phyloP scores from a whole-genome alignment of 495 filamentous ascomycete genomes.

The Bathelium albidoporum region DNA sequence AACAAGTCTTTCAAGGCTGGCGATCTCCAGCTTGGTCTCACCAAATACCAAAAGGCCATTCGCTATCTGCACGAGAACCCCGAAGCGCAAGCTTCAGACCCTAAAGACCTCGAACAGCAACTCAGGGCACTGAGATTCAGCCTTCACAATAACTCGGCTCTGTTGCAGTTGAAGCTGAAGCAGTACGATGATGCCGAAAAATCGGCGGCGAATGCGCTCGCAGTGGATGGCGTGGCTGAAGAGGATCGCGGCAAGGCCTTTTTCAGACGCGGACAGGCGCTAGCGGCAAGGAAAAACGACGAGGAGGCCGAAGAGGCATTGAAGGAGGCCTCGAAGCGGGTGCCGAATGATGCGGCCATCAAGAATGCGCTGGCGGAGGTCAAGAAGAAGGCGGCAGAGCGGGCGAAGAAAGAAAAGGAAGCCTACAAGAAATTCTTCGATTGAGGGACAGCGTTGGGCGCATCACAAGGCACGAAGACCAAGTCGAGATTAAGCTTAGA shows the following conservation, averaged over 20 bases:
- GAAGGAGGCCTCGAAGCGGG: constrained; percentile 62
- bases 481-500: background rate
- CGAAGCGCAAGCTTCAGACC: constrained; percentile 52
- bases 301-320: constrained; percentile 71
- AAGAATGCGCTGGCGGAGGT: constrained; percentile 60
- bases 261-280: constrained; percentile 70
- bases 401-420: constrained; percentile 76
- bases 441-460: background rate
- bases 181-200: constrained; percentile 57
- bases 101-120: constrained; percentile 52
- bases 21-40: constrained; percentile 59
- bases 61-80: constrained; percentile 89
- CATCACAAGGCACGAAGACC: background rate
- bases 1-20: constrained; percentile 82
- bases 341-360: constrained; percentile 67
- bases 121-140: constrained; percentile 65
- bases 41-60: constrained; percentile 96
- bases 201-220: constrained; percentile 64
- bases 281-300: constrained; percentile 69
- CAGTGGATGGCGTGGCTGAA: constrained; percentile 53
- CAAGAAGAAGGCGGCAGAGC: constrained; percentile 62
- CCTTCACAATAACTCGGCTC: constrained; percentile 66
- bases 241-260: constrained; percentile 80
- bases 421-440: constrained; percentile 83
- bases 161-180: constrained; percentile 71